phyloP scores from a whole-genome alignment of 306 rosid species.

The Prunus padus region DNA sequence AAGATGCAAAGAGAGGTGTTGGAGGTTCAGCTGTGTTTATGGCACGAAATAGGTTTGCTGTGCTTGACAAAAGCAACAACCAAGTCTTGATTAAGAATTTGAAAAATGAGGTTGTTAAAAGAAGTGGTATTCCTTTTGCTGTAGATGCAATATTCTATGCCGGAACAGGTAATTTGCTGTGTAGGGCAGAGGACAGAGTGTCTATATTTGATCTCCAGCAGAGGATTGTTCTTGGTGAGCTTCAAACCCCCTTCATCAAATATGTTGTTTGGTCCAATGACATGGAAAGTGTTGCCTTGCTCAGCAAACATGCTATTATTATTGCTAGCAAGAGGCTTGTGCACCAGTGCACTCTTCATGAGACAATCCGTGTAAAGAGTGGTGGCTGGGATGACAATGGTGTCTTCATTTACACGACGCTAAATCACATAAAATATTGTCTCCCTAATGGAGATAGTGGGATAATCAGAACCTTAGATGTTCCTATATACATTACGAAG shows the following conservation, averaged over 20 bases:
- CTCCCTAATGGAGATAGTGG: conserved; percentile 94
- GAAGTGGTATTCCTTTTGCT: conserved; percentile 63
- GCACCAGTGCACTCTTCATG: conserved; percentile 92
- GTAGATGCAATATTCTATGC: conserved; percentile 90
- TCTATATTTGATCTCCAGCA: conserved; percentile 83
- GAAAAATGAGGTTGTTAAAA: conserved; percentile 72
- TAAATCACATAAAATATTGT: conserved; percentile 88
- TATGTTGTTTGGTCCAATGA: conserved; percentile 86
- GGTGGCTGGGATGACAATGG: conserved; percentile 98
- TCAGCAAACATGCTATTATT: conserved; percentile 87
- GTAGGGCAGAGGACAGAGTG: conserved; percentile 84
- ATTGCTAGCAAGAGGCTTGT: conserved; percentile 86
- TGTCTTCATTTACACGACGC: conserved; percentile 81
- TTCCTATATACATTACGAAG: conserved; percentile 85
- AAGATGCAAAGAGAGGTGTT: conserved; percentile 84
- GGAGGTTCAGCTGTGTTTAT: conserved; percentile 96
- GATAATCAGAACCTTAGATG: conserved; percentile 80
- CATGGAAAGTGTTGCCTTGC: conserved; percentile 86
- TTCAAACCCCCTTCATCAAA: conserved; percentile 83
- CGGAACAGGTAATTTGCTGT: conserved; percentile 77
- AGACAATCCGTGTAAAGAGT: conserved; percentile 93
- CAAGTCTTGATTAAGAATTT: conserved; percentile 67
- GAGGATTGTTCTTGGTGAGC: conserved; percentile 74
- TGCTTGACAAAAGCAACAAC: conserved; percentile 78
- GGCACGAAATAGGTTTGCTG: conserved; percentile 88